These are phyloP conservation scores for Pseudocercospora fijiensis DNA, from an alignment of 2,329 filamentous ascomycete species.

Conservation along the genomic window DNA sequence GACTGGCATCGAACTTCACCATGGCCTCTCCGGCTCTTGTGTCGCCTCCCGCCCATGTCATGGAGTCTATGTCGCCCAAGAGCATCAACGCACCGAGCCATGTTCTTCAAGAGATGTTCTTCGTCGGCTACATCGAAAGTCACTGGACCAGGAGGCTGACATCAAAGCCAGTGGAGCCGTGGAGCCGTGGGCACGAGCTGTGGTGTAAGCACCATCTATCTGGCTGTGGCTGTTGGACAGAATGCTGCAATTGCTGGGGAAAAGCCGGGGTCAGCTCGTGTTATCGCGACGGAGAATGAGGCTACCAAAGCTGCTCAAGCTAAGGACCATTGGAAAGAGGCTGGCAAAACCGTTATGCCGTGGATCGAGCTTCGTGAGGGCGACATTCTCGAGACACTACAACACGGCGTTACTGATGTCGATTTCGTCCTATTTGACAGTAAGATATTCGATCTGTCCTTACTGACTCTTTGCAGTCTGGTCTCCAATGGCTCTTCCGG, in stretches of 20 bases:
- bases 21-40: background rate
- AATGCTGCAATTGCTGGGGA: conserved; percentile 42
- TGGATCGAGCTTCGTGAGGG: conserved; percentile 60
- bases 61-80: background rate
- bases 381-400: conserved; percentile 58
- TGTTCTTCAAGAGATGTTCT: conserved; percentile 5
- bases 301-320: conserved; percentile 53
- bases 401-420: conserved; percentile 50
- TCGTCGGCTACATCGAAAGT: conserved; percentile 4
- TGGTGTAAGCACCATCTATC: conserved; percentile 62
- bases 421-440: conserved; percentile 62
- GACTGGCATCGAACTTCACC: background rate
- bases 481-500: conserved; percentile 55
- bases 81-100: conserved; percentile 5
- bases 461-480: conserved; percentile 48
- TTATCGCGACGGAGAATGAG: conserved; percentile 64
- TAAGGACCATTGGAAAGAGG: conserved; percentile 52
- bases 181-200: conserved; percentile 57
- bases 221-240: conserved; percentile 57
- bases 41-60: background rate
- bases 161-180: background rate
- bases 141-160: conserved; percentile 2
- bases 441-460: conserved; percentile 40
- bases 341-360: conserved; percentile 50
- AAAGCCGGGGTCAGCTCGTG: conserved; percentile 39